Base-by-base conservation (phyloP, 371 early-diverging fungal species). In the Mucor racemosus region DNA sequence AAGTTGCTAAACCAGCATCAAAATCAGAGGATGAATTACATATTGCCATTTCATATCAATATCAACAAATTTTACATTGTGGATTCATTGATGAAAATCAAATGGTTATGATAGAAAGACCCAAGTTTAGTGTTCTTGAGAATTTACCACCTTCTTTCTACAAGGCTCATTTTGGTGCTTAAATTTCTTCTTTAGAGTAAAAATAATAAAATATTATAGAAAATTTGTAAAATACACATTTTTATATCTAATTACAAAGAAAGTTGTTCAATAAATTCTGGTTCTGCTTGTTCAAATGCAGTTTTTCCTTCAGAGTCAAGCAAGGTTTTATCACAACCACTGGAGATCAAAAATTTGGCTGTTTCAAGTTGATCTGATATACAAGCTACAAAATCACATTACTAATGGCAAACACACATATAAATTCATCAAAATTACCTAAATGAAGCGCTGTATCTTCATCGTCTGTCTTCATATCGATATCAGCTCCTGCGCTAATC, bases 41-140 rank as follows among this genome's bases (percentile, higher is more conserved):
- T 70, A 90, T 91, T 76, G 79, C 82, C 58, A 78, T 94, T 67
- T 81, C 90, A n/a, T 82, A 86, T 74, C 88, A 92, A 68, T 97
- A 91, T 82, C 90, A 93, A 66, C 91, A 91, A 48, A 76, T 95
- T 64, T 86, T 97, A 86, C 86, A 76, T 67, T 84, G 89, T 65
- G 90, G 84, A 60, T 94, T 91, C 68, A 55, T 92, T 39, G 90
- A 78, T 41, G 77, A 76, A 34, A 81, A 90, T 74, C 90, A 92
- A 64, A 80, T 95, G 82, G 89, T 93, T 0, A 90, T 92, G 48
- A 88, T 95, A 19, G 97, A 97, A 78, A 81, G 95, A 71, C 94
- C 96, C 14, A 87, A 90, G 72, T 80, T 90, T 71, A 87, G 88
- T 61, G 91, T 95, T 40, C 75, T 94, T 63, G 88, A 90, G 64